Percentiles rank a stretch among this genome's conserved stretches.
Evolutionary conservation across 495 filamentous ascomycete species (phyloP).

Genomic region (Podospora appendiculata): DNA sequence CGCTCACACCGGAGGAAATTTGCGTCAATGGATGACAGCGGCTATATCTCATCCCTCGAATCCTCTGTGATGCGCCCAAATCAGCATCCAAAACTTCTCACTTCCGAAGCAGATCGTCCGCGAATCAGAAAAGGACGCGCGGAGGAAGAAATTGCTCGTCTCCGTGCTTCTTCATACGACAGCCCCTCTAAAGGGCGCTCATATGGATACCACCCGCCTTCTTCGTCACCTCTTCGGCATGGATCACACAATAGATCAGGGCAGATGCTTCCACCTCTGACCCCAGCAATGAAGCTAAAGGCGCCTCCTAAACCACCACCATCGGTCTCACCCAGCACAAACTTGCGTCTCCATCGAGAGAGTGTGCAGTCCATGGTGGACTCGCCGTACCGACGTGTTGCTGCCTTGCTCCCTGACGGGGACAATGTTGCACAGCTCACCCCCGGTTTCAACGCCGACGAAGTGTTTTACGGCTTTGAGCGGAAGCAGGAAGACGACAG

Average conservation of each 20-base stretch:
- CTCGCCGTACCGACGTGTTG: conserved; percentile 71
- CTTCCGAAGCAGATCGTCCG: conserved; percentile 68
- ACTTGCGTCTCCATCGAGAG: conserved; percentile 84
- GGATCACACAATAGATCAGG: conserved; percentile 34
- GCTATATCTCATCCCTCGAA: conserved; percentile 95
- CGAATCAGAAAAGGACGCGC: conserved; percentile 79
- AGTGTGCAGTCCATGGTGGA: conserved; percentile 81
- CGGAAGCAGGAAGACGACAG: conserved; percentile 43
- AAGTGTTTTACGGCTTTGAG: conserved; percentile 30
- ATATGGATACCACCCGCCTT: conserved; percentile 38
- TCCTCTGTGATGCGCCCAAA: conserved; percentile 78
- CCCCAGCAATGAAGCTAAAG: conserved; percentile 79
- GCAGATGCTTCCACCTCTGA: conserved; percentile 72
- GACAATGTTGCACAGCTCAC: conserved; percentile 64
- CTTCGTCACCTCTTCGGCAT: conserved; percentile 55
- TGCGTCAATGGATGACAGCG: conserved; percentile 79
- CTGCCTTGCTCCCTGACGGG: conserved; percentile 41
- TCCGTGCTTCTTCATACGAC: conserved; percentile 87
- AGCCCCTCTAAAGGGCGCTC: conserved; percentile 66
- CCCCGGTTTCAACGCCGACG: conserved; percentile 61
- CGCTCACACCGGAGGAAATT: conserved; percentile 65
- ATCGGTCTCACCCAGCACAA: conserved; percentile 89
- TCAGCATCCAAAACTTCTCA: conserved; percentile 50
- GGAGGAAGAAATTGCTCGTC: conserved; percentile 91
- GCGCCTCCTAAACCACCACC: conserved; percentile 73